Conservation (phyloP, 2,329 filamentous ascomycete species). For the Scedosporium boydii region DNA sequence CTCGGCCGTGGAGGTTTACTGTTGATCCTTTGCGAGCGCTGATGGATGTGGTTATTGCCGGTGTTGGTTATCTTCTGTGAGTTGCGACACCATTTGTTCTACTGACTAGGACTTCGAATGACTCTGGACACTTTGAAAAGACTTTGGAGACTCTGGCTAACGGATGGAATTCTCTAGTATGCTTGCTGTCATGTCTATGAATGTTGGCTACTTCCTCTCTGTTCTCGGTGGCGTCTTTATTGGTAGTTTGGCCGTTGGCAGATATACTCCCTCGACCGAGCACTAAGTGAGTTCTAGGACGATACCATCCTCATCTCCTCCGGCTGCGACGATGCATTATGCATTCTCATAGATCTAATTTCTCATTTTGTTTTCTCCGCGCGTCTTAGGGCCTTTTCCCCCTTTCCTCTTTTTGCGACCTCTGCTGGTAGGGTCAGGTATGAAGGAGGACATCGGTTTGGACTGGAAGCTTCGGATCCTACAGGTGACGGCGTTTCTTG, state of each 20-base stretch:
- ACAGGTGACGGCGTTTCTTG: conserved; percentile 4
- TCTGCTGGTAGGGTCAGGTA: background rate
- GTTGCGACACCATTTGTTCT: conserved; percentile 25
- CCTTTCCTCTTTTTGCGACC: background rate
- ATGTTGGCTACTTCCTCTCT: conserved; percentile 75
- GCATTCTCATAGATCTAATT: background rate
- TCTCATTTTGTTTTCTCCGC: conserved; percentile 7
- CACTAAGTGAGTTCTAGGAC: conserved; percentile 21
- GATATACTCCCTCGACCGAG: conserved; percentile 47
- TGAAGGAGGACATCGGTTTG: background rate
- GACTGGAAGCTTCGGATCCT: background rate
- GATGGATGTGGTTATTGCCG: conserved; percentile 63
- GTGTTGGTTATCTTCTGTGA: conserved; percentile 77
- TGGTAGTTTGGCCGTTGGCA: conserved; percentile 73
- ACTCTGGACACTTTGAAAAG: background rate
- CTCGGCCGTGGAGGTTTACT: conserved; percentile 69
- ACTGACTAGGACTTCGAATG: background rate
- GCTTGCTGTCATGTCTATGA: conserved; percentile 86
- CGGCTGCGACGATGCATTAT: background rate
- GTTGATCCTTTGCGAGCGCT: conserved; percentile 67
- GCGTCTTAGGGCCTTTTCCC: background rate
- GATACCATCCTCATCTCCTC: background rate
- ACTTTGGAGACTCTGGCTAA: conserved; percentile 4
- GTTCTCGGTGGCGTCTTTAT: conserved; percentile 73
- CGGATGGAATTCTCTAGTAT: conserved; percentile 49